Conservation (phyloP, 768 basidiomycete species). For the Suillus weaverae region DNA sequence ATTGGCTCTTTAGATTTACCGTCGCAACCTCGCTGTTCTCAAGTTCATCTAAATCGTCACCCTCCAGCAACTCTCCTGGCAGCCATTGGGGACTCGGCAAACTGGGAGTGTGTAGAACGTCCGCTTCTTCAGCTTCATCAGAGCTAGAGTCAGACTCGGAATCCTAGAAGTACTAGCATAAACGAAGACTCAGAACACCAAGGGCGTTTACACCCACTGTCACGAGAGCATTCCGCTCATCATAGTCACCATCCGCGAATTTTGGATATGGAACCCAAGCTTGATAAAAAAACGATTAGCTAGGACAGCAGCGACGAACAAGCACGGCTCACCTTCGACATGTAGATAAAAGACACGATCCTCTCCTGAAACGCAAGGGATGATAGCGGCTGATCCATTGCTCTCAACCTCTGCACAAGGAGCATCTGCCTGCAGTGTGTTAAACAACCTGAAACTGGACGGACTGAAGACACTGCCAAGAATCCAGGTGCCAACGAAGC, state of each 20-base stretch:
- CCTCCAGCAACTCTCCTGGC: background rate
- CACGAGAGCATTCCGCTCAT: background rate
- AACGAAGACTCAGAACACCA: background rate
- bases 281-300: background rate
- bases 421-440: background rate
- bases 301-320: background rate
- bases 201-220: background rate
- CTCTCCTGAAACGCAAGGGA: background rate
- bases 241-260: background rate
- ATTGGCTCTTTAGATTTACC: background rate
- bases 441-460: background rate
- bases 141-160: background rate
- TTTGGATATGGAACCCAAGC: constrained; percentile 2
- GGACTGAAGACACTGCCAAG: constrained; percentile 1
- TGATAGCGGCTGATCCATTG: background rate
- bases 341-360: constrained; percentile 2
- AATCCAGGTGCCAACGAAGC: constrained; percentile 1
- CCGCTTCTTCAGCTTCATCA: background rate
- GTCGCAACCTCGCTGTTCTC: background rate
- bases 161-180: background rate
- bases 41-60: background rate
- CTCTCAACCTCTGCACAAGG: background rate
- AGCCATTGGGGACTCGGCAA: background rate
- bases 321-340: background rate
- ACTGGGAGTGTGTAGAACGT: background rate